Conservation (phyloP, 306 rosid genomes). For the Prunus kanzakura region DNA sequence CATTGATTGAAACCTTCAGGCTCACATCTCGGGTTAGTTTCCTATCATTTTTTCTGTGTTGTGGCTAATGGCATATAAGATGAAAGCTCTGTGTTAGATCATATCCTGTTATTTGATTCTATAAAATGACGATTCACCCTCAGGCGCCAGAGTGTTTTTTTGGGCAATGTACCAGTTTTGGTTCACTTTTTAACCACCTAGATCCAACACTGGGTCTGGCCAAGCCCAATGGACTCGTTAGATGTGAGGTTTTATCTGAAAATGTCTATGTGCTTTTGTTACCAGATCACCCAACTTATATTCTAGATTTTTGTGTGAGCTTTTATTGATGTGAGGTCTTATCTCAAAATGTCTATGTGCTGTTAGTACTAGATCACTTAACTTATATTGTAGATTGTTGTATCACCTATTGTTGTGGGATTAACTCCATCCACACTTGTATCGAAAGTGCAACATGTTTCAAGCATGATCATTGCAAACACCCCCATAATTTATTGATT, state of each 20-base stretch:
- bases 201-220: background rate
- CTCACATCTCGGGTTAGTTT: slow-evolving; percentile 46
- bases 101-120: background rate
- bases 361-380: too few species aligned
- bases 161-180: background rate
- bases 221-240: background rate
- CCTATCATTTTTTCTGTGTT: background rate
- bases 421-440: too few species aligned
- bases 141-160: background rate
- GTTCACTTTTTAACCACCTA: background rate
- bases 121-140: background rate
- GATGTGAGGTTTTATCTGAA: too few species aligned
- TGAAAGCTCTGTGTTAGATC: background rate
- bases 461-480: background rate
- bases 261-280: too few species aligned
- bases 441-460: background rate
- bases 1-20: slow-evolving; percentile 36
- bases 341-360: too few species aligned
- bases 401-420: too few species aligned
- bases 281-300: too few species aligned
- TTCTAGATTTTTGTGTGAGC: too few species aligned
- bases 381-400: background rate
- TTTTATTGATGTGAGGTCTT: too few species aligned
- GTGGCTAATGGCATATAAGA: background rate
- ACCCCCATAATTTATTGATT: too few species aligned